Base-by-base conservation (phyloP, 2,329 filamentous ascomycete species). In the Clarireedia monteithiana region DNA sequence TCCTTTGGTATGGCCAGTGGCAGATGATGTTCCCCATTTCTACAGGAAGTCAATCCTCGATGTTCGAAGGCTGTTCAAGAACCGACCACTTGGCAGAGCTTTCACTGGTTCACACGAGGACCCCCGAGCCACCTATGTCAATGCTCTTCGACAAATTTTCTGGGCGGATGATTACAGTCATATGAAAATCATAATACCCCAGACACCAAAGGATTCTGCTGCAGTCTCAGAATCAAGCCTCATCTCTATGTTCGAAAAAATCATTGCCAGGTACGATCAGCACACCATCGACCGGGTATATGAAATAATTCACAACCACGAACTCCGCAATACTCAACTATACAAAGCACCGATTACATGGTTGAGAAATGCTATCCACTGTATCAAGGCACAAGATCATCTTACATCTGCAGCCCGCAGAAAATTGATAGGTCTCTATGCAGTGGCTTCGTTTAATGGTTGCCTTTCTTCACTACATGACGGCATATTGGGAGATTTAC, bases 1-100 rank as follows among this genome's bases (percentile, higher is more conserved):
- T 6, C 53, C 53, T 7, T 23, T 50, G 6, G 5, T 55, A 17
- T 55, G 53, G 53, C 53, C 53, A 14, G 39, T 12, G 4, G 53
- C 45, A 38, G 26, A 55, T 15, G 15, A 26, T 14, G 47, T 55
- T 5, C 53, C 53, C 6, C 15, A 36, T 5, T 50, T 50, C 27
- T 55, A 45, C 27, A 44, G 26, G 36, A n/a, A 49, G 26, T 39
- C 47, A 17, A 39, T 55, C 1, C 20, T 30, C 5, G 40, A 42
- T 27, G 47, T 55, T 1, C 40, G 53, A 24, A 50, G 26, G n/a
- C 9, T 55, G 6, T 55, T 55, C 14, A 47, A 50, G 15, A 17
- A 44, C 3, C 38, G 53, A 10, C 53, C 47, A 34, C 47, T 55
- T 1, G 53, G 53, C 15, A 7, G 20, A 20, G 39, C 26, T 7